A percentile compares a stretch with the other conserved stretches of the same genome.
Conservation (phyloP, 2,329 filamentous ascomycete species). For the Apiospora koreana region DNA sequence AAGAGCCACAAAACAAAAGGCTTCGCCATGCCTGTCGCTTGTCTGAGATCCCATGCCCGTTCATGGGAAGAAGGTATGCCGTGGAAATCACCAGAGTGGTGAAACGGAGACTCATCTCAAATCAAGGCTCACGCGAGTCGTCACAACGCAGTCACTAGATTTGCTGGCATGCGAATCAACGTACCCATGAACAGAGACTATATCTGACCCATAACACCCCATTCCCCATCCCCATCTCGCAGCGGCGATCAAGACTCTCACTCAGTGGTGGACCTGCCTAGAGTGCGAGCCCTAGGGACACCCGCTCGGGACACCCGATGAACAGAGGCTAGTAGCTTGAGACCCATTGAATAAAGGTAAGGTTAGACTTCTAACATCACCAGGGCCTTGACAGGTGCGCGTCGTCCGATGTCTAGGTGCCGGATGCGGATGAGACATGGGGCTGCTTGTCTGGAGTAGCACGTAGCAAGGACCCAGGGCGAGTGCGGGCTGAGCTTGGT, state of each 20-base stretch:
- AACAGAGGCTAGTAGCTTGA: neutral
- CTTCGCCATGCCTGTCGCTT: slow-evolving; percentile 7
- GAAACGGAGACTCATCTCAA: slow-evolving; percentile 8
- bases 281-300: neutral
- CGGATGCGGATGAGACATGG: neutral
- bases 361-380: neutral
- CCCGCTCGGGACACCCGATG: neutral
- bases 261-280: neutral
- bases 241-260: neutral
- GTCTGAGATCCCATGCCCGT: slow-evolving; percentile 4
- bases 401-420: neutral
- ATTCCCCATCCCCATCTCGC: too few species aligned
- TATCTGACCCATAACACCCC: neutral
- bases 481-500: neutral
- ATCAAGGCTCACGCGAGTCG: slow-evolving; percentile 1
- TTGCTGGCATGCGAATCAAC: neutral
- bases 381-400: neutral
- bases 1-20: slow-evolving; percentile 1
- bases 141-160: neutral
- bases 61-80: slow-evolving; percentile 5
- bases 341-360: slow-evolving; percentile 9
- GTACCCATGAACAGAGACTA: neutral
- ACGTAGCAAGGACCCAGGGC: neutral
- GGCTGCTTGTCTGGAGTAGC: slow-evolving; percentile 4
- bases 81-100: neutral